These are phyloP conservation scores for Draba incana DNA, from an alignment of 345 rosid species.

Conservation along the genomic window DNA sequence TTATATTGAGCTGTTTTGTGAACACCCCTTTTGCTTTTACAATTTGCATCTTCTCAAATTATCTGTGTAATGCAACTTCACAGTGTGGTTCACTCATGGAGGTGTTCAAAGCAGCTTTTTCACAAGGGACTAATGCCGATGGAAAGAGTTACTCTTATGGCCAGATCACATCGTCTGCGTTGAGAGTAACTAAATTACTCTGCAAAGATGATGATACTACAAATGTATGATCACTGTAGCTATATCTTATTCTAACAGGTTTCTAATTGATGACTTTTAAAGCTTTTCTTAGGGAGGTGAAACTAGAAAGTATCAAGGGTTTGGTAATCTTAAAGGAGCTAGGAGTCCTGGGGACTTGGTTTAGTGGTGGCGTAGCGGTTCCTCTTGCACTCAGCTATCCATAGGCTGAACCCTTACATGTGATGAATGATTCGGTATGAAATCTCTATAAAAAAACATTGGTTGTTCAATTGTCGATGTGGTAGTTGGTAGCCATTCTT, in stretches of 20 bases:
- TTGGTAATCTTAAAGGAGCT: constrained; percentile 74
- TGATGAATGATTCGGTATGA: constrained; percentile 85
- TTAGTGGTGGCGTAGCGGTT: constrained; percentile 95
- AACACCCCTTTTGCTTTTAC: background rate
- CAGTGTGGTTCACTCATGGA: constrained; percentile 68
- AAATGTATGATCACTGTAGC: constrained; percentile 53
- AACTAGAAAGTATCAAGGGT: constrained; percentile 36
- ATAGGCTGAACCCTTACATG: constrained; percentile 88
- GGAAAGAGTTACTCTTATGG: constrained; percentile 69
- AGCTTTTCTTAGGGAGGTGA: constrained; percentile 39
- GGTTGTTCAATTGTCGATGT: background rate
- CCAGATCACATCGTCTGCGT: constrained; percentile 73
- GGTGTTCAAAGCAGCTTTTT: constrained; percentile 66
- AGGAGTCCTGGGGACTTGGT: constrained; percentile 91
- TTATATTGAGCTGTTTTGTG: background rate
- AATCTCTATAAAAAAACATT: background rate
- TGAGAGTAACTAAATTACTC: constrained; percentile 56
- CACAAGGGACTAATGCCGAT: constrained; percentile 66
- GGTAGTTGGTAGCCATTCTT: constrained; percentile 5
- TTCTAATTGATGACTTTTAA: background rate
- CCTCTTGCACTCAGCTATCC: constrained; percentile 97
- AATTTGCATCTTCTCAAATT: background rate
- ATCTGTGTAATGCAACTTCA: constrained; percentile 47
- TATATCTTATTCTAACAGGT: background rate
- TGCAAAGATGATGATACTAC: constrained; percentile 43